Percentiles rank a stretch among this genome's conserved stretches.
Conservation (phyloP, 2,329 filamentous ascomycete species). For the Talaromyces pinophilus region DNA sequence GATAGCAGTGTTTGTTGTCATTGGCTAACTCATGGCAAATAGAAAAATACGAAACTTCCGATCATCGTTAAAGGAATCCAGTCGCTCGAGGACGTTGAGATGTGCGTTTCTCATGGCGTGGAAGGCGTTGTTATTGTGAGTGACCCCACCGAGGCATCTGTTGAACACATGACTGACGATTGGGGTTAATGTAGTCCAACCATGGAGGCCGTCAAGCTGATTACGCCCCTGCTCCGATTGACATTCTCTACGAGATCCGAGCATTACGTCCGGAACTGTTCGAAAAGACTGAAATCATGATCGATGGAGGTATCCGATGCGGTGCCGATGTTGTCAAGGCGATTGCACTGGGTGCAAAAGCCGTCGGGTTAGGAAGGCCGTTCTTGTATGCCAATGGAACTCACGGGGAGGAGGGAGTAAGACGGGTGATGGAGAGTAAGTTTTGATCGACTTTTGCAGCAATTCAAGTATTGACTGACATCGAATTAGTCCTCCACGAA, state of each 20-base stretch:
- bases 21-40: neutral
- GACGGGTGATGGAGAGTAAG: neutral
- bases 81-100: neutral
- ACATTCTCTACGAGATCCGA: neutral
- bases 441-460: neutral
- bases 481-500: neutral
- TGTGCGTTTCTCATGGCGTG: neutral
- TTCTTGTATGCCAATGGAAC: slow-evolving; percentile 1
- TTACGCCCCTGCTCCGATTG: neutral
- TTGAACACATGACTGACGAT: neutral
- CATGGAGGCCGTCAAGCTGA: neutral
- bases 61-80: neutral
- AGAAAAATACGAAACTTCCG: neutral
- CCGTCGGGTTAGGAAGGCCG: neutral
- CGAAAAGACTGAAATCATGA: neutral
- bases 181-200: neutral
- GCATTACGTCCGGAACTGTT: neutral
- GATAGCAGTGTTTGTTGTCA: neutral
- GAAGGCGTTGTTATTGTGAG: neutral
- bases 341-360: neutral
- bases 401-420: neutral
- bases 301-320: neutral
- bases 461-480: neutral
- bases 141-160: neutral
- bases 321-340: neutral